Base-by-base conservation (phyloP, 1,139 yeast genomes). In the Lodderomyces theae region DNA sequence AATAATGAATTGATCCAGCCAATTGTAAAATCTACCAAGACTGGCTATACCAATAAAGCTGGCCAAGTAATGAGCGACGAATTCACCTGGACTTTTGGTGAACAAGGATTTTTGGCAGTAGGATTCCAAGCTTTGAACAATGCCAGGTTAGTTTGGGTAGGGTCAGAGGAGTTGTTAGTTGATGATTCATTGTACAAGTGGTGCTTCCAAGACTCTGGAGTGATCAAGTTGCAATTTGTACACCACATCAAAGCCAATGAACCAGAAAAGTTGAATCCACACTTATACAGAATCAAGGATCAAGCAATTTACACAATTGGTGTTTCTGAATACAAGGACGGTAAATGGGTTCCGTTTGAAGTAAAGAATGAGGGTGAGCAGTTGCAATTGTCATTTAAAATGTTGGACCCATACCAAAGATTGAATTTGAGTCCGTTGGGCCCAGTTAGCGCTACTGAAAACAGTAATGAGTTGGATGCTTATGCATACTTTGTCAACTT, bases 341-440 rank as follows among this genome's bases (percentile, higher is more conserved):
- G 77, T 17, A 53, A 67, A 44, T 92, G 96, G 96, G 70, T 62
- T 22, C 95, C 96, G 21, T 89, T 61, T 57, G 57, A 55, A 34
- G 63, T 64, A 30, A 51, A 58, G 24, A 60, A 75, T 7, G 64
- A 67, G 6, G 77, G 74, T 35, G 69, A 70, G 43, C 83, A 80
- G 46, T 64, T 89, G 39, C 98, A 94, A 66, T 68, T 94, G 46
- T 89, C 89, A 51, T 80, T 90, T 61, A 80, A 79, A 54, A 84
- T 94, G 94, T 78, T 94, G 51, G 97, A 92, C 61, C 98, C 99
- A 38, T 92, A 90, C 69, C 89, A 89, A 60, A 80, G 98, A 57
- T 60, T 90, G 43, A 81, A 74, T 50, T 64, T 85, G 57, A 49
- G 58, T 29, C 68, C 75, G 16, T 60, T 66, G 41, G 77, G 77